Base-by-base conservation (phyloP, 2,329 filamentous ascomycete species). In the Beauveria medogensis region DNA sequence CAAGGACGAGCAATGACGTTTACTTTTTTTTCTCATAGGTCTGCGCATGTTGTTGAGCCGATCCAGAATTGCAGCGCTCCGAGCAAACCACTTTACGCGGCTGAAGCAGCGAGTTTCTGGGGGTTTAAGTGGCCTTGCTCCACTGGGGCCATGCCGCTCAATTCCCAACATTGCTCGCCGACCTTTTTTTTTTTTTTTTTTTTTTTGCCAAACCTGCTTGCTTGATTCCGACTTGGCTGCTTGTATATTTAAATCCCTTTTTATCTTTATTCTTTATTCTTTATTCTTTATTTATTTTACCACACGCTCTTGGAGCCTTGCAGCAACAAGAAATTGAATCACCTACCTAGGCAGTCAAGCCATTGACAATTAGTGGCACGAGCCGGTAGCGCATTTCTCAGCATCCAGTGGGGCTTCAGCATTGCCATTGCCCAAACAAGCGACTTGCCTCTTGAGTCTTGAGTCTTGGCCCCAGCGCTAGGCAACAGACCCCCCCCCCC, bases 401-500 rank as follows among this genome's bases (percentile, higher is more conserved):
- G 55, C 55, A 51, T 34, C 37, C 47, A 16, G 37, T 51, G 46
- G 28, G 22, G 40, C 34, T 37, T 28, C 28, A 37, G 30, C 28
- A 40, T 37, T n/a, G 18, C 57, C 26, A 40, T 37, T 30, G 18
- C 57, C 40, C 48, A 30, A 47, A 54, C 46, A 43, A 50, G 52
- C 52, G 50, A 61, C n/a, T 47, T 20, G 22, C 12, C 22, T 12
- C 22, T 47, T 26, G 10, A 28, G 34, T 64, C 10, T 20, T 61
- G 9, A 54, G 60, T 61, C 59, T 60, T n/a, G 24, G 47, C 47
- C 26, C 62, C 63, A 64, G 63, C 67, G 65, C 68, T 65, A 73
- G 71, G 69, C 71, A 73, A 69, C 71, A 69, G 67, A 66, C 65
- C 67, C 68, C 67, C n/a, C 22, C 22, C 22, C 65, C 47, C 26